Conservation (phyloP, 2,329 filamentous ascomycete species). For the Cercospora sesami region DNA sequence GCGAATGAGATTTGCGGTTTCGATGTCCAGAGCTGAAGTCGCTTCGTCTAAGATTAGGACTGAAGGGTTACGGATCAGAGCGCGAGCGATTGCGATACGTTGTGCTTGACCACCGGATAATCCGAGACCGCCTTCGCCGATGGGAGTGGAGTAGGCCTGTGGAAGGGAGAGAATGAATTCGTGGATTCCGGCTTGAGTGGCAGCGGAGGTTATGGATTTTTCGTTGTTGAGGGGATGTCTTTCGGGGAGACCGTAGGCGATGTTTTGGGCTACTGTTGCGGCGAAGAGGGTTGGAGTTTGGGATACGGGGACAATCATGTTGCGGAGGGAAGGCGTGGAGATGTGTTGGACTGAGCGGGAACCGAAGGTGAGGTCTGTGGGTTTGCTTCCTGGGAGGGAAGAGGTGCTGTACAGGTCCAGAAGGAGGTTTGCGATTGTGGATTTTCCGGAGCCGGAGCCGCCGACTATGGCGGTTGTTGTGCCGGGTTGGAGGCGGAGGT, state of each 20-base stretch:
- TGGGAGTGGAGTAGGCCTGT: conserved; percentile 66
- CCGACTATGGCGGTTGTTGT: conserved; percentile 78
- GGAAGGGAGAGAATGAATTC: conserved; percentile 74
- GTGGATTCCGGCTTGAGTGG: conserved; percentile 66
- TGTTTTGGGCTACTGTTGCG: conserved; percentile 73
- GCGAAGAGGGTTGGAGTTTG: conserved; percentile 78
- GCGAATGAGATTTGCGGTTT: conserved; percentile 65
- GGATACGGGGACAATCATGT: conserved; percentile 65
- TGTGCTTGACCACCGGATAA: conserved; percentile 83
- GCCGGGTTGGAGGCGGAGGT: conserved; percentile 62
- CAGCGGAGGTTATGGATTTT: conserved; percentile 49
- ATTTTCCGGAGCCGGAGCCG: conserved; percentile 85
- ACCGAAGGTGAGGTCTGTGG: conserved; percentile 58
- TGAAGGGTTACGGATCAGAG: conserved; percentile 68
- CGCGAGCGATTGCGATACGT: conserved; percentile 76
- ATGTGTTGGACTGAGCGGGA: conserved; percentile 59
- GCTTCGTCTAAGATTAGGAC: conserved; percentile 84
- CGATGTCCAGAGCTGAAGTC: conserved; percentile 74
- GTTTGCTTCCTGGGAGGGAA: conserved; percentile 19
- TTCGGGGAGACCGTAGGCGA: conserved; percentile 70
- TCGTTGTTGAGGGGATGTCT: conserved; percentile 53
- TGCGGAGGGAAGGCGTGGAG: conserved; percentile 61
- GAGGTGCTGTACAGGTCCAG: conserved; percentile 74
- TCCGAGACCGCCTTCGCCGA: conserved; percentile 73
- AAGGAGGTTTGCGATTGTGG: conserved; percentile 74